These are phyloP conservation scores for Chlamydomonas sphaeroides DNA, from an alignment of 139 green algal genomes.

Conservation along the genomic window DNA sequence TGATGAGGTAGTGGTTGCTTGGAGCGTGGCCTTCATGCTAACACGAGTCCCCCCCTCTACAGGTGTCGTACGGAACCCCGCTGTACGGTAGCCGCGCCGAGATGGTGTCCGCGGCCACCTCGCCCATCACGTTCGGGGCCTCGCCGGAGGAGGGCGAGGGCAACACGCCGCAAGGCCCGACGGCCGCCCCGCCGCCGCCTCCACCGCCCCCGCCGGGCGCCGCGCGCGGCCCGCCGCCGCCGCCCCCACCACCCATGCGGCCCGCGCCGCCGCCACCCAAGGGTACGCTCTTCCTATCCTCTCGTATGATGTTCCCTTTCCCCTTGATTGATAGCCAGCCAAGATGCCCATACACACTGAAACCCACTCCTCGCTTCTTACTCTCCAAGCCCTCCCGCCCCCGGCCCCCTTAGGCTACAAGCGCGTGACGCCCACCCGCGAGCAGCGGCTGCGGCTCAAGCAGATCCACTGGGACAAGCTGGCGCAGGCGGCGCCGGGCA, in stretches of 20 bases:
- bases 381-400: too few relatives aligned
- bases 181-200: not conserved
- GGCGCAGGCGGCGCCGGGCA: constrained; percentile 57
- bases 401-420: constrained; percentile 16
- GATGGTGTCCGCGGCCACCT: constrained; percentile 23
- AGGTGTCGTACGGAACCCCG: too few relatives aligned
- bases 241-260: constrained; percentile 2
- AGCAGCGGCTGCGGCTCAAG: constrained; percentile 75
- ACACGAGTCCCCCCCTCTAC: too few relatives aligned
- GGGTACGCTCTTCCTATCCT: not conserved
- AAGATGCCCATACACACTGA: too few relatives aligned
- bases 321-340: too few relatives aligned
- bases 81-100: too few relatives aligned
- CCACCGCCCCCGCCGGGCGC: constrained; percentile 13
- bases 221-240: not conserved
- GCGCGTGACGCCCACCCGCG: constrained; percentile 48
- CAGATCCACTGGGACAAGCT: constrained; percentile 91
- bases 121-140: not conserved
- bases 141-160: too few relatives aligned
- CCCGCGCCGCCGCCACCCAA: not conserved
- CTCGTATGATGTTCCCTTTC: not conserved
- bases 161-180: too few relatives aligned
- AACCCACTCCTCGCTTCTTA: too few relatives aligned
- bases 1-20: too few relatives aligned
- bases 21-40: too few relatives aligned